Base-by-base conservation (phyloP, 106 monocot species). In the Amphibolis antarctica region DNA sequence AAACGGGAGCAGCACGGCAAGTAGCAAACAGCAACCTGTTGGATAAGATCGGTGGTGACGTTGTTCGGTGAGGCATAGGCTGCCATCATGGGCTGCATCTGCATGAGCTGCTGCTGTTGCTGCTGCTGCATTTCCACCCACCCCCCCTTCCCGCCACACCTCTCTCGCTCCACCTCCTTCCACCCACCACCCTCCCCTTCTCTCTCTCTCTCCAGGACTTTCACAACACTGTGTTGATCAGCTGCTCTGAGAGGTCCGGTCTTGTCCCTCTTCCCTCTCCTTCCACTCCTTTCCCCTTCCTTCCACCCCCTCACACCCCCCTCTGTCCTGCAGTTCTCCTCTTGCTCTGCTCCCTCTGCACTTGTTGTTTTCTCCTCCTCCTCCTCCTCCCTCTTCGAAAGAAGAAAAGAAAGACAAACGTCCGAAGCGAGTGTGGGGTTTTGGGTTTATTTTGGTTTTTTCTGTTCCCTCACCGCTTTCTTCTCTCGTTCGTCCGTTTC, bases 11-110 rank as follows among this genome's bases (percentile, higher is more conserved):
- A n/a, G n/a, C n/a, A n/a, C n/a, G n/a, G n/a, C n/a, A n/a, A n/a
- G n/a, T n/a, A 49, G 49, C 4, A 15, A 19, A 49, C 3, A 49
- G 49, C 13, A 58, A 62, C 64, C 48, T 64, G 64, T 36, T 64
- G 64, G 64, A 64, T 64, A 48, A 64, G 45, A 64, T 64, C 64
- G 21, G 64, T 64, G 17, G 64, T 64, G 46, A 64, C 64, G 25
- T 64, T 64, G 64, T 46, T 48, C 12, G 64, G 64, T 25, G 64
- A 64, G 10, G 64, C 46, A 18, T 64, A 64, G 47, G 64, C 28
- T 27, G 64, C 48, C 64, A 64, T 47, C 64, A 64, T 64, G 64
- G 64, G 64, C 47, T 64, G 64, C 64, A 64, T 64, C 64, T 64
- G 64, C 64, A 64, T 64, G 64, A 64, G 26, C 1, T 64, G 64